phyloP scores from a whole-genome alignment of 179 eudicot genomes.

The Beta corolliflora region DNA sequence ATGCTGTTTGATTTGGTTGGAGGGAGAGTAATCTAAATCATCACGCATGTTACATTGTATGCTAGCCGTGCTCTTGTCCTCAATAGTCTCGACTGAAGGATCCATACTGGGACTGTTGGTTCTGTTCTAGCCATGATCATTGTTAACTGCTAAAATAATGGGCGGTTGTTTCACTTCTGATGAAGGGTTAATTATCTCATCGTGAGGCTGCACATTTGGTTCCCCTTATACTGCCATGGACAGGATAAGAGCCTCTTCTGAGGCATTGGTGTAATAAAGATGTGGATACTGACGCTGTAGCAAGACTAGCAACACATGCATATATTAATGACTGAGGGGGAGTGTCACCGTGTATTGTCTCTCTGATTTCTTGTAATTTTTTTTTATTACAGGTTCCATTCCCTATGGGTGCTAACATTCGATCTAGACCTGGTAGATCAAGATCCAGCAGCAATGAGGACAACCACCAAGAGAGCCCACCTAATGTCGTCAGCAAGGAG shows the following conservation, averaged over 20 bases:
- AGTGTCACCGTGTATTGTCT: not conserved
- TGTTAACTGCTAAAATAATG: no score
- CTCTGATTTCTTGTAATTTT: not conserved
- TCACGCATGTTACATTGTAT: not conserved
- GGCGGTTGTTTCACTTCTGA: no score
- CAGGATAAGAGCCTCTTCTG: not conserved
- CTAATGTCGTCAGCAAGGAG: conserved; percentile 41
- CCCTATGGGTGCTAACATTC: conserved; percentile 66
- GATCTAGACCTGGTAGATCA: conserved; percentile 48
- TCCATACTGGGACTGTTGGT: not conserved
- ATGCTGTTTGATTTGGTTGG: not conserved
- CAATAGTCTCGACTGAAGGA: not conserved
- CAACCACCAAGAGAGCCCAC: conserved; percentile 42
- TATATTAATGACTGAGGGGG: not conserved
- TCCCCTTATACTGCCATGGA: no score
- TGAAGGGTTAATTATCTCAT: no score
- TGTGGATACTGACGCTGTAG: not conserved
- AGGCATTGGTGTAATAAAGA: not conserved
- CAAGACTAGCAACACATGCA: not conserved
- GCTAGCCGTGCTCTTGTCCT: not conserved
- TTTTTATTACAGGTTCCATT: conserved; percentile 58
- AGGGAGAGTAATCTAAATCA: not conserved
- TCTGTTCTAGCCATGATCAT: no score
- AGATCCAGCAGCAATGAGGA: conserved; percentile 48
- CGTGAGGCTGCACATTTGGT: no score